Conservation (phyloP, 2,329 filamentous ascomycete species). For the Aspergillus hiratsukae region DNA sequence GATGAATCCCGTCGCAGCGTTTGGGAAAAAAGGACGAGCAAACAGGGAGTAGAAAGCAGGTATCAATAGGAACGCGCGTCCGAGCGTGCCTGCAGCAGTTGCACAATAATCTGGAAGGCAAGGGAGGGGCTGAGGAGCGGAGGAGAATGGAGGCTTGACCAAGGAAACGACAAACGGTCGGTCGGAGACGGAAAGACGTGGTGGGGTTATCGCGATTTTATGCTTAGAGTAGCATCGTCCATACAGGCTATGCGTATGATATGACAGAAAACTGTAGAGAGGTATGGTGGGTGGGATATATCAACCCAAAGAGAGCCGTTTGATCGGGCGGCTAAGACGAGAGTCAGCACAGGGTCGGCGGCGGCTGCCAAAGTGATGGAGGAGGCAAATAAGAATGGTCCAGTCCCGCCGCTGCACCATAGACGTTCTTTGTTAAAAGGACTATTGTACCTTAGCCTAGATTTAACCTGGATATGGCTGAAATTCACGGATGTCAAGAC, state of each 20-base stretch:
- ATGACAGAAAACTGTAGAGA: not conserved
- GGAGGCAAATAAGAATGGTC: not conserved
- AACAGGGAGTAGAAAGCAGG: slow-evolving; percentile 1
- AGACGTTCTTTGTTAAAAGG: not conserved
- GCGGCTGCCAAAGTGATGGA: not conserved
- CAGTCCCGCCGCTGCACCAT: not conserved
- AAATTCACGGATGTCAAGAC: too few species aligned
- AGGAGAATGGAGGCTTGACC: not conserved
- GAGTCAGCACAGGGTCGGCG: not conserved
- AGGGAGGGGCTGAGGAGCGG: slow-evolving; percentile 8
- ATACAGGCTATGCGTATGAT: not conserved
- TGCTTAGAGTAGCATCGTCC: not conserved
- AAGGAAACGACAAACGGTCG: not conserved
- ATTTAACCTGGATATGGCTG: not conserved
- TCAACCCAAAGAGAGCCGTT: not conserved
- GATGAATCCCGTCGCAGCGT: not conserved
- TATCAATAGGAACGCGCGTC: slow-evolving; percentile 16
- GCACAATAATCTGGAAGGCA: slow-evolving; percentile 13
- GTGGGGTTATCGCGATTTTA: not conserved
- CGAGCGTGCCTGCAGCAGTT: slow-evolving; percentile 14
- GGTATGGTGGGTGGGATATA: not conserved
- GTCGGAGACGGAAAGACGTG: not conserved
- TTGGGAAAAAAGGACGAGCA: not conserved
- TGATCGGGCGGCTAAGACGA: not conserved
- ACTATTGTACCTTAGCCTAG: not conserved